Conservation (phyloP, 257 asterid genomes). For the Paulownia fortunei region DNA sequence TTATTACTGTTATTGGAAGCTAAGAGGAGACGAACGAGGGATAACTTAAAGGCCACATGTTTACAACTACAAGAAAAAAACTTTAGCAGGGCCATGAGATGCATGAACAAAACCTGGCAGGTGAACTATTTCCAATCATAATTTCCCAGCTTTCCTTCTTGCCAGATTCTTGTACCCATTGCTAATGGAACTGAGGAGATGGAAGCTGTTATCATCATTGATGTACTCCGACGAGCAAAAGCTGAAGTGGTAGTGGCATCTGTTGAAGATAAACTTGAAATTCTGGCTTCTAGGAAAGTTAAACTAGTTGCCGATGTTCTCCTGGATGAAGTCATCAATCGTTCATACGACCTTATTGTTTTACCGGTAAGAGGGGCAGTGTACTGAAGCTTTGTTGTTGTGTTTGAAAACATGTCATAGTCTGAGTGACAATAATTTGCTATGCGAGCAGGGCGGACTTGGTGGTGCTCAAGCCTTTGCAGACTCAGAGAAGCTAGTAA, state of each 20-base stretch:
- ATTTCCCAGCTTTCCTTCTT: neutral
- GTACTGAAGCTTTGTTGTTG: neutral
- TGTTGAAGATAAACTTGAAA: conserved; percentile 71
- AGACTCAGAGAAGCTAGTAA: conserved; percentile 69
- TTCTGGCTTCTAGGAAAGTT: conserved; percentile 89
- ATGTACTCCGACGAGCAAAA: conserved; percentile 88
- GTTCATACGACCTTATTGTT: conserved; percentile 77
- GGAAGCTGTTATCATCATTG: conserved; percentile 90
- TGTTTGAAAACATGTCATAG: neutral
- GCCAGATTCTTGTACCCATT: conserved; percentile 94
- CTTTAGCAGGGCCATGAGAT: neutral
- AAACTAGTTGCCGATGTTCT: conserved; percentile 85
- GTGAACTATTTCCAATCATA: neutral
- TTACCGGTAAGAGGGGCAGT: conserved; percentile 67
- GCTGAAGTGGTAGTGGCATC: conserved; percentile 92
- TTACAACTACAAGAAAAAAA: neutral
- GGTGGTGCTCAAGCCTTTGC: conserved; percentile 96
- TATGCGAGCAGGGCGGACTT: conserved; percentile 76
- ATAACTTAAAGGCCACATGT: neutral
- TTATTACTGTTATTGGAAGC: neutral
- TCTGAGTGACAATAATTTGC: conserved; percentile 8
- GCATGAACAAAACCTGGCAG: conserved; percentile 3
- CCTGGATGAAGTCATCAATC: conserved; percentile 68
- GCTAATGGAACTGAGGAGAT: conserved; percentile 96
- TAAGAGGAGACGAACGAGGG: neutral